Percentiles rank a stretch among this genome's conserved stretches.
Evolutionary conservation across 345 rosid species (phyloP).

Genomic region (Erodium maritimum): DNA sequence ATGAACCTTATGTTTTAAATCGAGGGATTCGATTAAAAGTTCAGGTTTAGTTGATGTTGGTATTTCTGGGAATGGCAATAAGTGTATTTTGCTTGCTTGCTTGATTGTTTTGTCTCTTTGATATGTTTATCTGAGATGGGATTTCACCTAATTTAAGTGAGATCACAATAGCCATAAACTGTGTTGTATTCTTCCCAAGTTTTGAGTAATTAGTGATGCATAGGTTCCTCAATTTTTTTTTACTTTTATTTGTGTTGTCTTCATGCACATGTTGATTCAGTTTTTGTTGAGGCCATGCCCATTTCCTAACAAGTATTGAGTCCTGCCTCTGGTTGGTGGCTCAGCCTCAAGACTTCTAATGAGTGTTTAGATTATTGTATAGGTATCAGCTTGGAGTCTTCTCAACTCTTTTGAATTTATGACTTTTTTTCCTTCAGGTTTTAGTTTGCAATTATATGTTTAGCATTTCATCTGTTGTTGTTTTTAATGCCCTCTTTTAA

Average conservation of each 20-base stretch:
- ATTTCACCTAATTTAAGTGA: neutral
- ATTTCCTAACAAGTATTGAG: neutral
- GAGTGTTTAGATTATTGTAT: neutral
- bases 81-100: too few relatives aligned
- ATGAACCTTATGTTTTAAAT: neutral
- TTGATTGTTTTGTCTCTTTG: too few relatives aligned
- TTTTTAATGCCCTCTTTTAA: too few relatives aligned
- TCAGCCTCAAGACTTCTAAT: neutral
- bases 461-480: neutral
- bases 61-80: too few relatives aligned
- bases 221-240: neutral
- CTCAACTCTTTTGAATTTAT: neutral
- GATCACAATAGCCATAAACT: neutral
- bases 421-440: neutral
- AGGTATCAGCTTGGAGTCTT: neutral
- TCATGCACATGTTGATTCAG: neutral
- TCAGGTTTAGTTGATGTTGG: too few relatives aligned
- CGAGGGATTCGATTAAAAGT: neutral
- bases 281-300: neutral
- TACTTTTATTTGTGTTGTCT: neutral
- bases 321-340: neutral
- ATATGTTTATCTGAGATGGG: neutral
- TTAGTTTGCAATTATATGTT: neutral
- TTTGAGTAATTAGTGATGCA: neutral
- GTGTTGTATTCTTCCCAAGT: neutral